Base-by-base conservation (phyloP, 345 rosid genomes). In the Hirschfeldia incana region DNA sequence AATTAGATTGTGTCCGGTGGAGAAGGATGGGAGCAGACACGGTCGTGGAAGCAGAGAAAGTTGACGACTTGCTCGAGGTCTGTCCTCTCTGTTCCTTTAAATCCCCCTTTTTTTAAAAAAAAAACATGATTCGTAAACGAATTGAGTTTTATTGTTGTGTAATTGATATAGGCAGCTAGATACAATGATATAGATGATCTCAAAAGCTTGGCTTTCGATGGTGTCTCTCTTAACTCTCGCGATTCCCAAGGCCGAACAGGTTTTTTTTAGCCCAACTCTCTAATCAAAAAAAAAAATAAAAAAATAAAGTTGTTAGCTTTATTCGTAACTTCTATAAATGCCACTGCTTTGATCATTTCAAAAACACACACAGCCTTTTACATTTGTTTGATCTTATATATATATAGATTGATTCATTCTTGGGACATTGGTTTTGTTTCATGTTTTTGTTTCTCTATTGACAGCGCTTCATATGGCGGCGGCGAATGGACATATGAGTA, bases 381-480 rank as follows among this genome's bases (percentile, higher is more conserved):
- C 67, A 7, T 49, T 60, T 32, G 8, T 37, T 8, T 7, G 62
- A 21, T 71, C 26, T 28, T 6, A 21, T 21, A 1, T 36, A 36
- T 36, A 36, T 37, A 37, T 37, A 60, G 61, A 58, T 21, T 58
- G 30, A 21, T 21, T 7, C 0, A 42, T 65, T 28, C 46, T 21
- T 15, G 12, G 63, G 21, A 64, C 29, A 30, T 36, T 58, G n/a
- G 77, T 49, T 51, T 55, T 21, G 33, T 17, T 30, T 7, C 70
- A 36, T 63, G n/a, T 49, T 60, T 73, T 70, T 3, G 26, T 12
- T 37, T 64, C 17, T 80, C 28, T 21, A 21, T 59, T 82, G 78
- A 75, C 85, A 94, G 97, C 97, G 12, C 90, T 94, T 77, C 97
- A 94, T 77, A 92, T 95, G 98, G 99, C 98, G 12, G 91, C 96